phyloP scores from a whole-genome alignment of 352 stramenopile species.

The Globisporangium spiculum region DNA sequence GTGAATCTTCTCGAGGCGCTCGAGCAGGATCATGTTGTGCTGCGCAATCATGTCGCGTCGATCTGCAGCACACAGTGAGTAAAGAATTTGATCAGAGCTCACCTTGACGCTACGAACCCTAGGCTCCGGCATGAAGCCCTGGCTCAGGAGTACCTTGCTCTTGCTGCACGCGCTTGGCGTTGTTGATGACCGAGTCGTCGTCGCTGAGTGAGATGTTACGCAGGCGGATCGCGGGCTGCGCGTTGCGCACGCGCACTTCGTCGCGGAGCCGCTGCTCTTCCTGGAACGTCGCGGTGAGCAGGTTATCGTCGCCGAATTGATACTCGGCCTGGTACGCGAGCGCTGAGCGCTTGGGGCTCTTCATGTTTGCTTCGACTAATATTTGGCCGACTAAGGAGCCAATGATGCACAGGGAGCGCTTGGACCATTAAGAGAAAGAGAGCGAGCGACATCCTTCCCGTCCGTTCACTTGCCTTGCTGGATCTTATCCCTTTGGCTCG shows the following conservation, averaged over 20 bases:
- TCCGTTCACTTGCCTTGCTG: neutral
- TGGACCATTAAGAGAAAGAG: neutral
- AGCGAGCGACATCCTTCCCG: neutral
- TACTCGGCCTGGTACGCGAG: slow-evolving; percentile 64
- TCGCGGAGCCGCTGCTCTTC: slow-evolving; percentile 49
- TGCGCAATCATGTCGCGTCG: slow-evolving; percentile 43
- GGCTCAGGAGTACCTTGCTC: slow-evolving; percentile 33
- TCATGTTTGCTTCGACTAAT: slow-evolving; percentile 25
- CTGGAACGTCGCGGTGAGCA: slow-evolving; percentile 47
- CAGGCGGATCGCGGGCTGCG: slow-evolving; percentile 35
- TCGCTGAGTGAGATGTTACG: slow-evolving; percentile 27
- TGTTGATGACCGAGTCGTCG: slow-evolving; percentile 34
- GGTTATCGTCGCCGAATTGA: slow-evolving; percentile 58
- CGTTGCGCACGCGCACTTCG: slow-evolving; percentile 41
- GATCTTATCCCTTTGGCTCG: neutral
- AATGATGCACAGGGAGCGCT: neutral
- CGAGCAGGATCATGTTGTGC: slow-evolving; percentile 47
- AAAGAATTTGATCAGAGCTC: neutral
- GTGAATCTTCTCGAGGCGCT: slow-evolving; percentile 55
- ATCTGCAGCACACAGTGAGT: slow-evolving; percentile 25
- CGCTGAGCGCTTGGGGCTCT: slow-evolving; percentile 35
- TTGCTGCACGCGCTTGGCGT: slow-evolving; percentile 55
- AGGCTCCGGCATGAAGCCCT: neutral
- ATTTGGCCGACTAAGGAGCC: neutral
- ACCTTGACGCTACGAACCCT: neutral